A percentile compares a stretch with the other conserved stretches of the same genome.
Evolutionary conservation across 192 early-diverging fungal species (phyloP).

Genomic region (Chytriomyces sp.): DNA sequence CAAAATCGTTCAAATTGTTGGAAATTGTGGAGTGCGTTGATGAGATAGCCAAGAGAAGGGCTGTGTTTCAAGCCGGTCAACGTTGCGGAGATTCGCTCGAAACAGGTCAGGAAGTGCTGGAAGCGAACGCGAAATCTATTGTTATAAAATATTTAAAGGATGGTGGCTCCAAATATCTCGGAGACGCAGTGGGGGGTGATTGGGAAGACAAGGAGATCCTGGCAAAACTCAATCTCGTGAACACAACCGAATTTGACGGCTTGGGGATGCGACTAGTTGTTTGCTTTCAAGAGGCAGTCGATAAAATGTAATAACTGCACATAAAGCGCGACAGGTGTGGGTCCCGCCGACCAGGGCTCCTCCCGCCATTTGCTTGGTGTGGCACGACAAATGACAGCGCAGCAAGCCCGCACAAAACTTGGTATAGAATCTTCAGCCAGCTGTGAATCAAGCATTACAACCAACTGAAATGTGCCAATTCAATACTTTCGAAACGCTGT

Average conservation of each 20-base stretch:
- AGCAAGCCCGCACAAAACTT: no score
- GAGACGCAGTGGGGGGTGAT: neutral
- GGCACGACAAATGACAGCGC: no score
- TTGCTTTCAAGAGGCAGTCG: neutral
- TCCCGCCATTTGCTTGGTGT: no score
- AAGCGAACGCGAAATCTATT: conserved; percentile 23
- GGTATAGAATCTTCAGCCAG: no score
- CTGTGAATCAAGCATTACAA: no score
- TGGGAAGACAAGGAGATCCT: conserved; percentile 6
- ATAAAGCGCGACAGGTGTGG: no score
- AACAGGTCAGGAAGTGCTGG: conserved; percentile 22
- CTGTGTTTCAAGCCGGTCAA: conserved; percentile 26
- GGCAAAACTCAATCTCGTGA: neutral
- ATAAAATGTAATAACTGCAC: neutral
- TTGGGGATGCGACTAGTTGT: neutral
- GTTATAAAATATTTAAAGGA: conserved; percentile 19
- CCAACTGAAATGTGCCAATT: no score
- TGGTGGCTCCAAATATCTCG: neutral
- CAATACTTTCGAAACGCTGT: neutral
- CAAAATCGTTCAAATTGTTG: conserved; percentile 13
- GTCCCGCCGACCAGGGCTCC: no score
- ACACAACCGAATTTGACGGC: conserved; percentile 3
- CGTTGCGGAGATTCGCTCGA: conserved; percentile 31
- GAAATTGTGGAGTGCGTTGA: conserved; percentile 21
- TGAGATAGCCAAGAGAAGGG: conserved; percentile 21